Conservation (phyloP, 371 early-diverging fungal genomes). For the Rhizomucor miehei region DNA sequence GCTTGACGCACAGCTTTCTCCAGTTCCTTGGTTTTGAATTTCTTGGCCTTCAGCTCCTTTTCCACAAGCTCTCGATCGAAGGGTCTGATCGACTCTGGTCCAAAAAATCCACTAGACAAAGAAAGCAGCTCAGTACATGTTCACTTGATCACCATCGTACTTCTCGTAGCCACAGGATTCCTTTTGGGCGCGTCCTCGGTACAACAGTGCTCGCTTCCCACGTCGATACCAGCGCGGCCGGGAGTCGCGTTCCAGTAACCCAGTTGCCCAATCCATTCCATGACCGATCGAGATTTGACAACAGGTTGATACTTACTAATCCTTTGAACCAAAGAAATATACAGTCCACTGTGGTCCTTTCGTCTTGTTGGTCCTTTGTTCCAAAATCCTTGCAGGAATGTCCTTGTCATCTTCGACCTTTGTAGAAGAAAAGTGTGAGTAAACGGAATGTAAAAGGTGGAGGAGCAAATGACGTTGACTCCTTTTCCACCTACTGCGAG, state of each 20-base stretch:
- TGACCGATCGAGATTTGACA: neutral
- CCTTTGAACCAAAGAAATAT: slow-evolving; percentile 67
- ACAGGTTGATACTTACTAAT: slow-evolving; percentile 59
- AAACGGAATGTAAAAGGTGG: neutral
- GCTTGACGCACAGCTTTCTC: slow-evolving; percentile 47
- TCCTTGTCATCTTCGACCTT: slow-evolving; percentile 59
- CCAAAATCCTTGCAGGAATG: slow-evolving; percentile 52
- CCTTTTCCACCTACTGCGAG: no score
- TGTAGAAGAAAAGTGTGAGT: slow-evolving; percentile 2
- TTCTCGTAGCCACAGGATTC: no score
- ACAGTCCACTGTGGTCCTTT: slow-evolving; percentile 59
- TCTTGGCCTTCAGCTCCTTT: slow-evolving; percentile 47
- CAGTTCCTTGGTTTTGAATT: slow-evolving; percentile 50
- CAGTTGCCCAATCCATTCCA: neutral
- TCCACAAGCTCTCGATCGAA: slow-evolving; percentile 41
- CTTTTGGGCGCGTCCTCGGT: no score
- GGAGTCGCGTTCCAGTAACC: neutral
- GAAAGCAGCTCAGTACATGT: neutral
- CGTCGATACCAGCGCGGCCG: neutral
- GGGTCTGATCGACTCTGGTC: slow-evolving; percentile 44
- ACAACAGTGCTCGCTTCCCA: neutral
- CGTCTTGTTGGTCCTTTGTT: slow-evolving; percentile 50
- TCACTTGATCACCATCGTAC: no score
- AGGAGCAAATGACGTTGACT: neutral
- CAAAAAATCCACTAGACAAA: slow-evolving; percentile 45